Base-by-base conservation (phyloP, 768 basidiomycete genomes). In the Macrocybe gigantea region DNA sequence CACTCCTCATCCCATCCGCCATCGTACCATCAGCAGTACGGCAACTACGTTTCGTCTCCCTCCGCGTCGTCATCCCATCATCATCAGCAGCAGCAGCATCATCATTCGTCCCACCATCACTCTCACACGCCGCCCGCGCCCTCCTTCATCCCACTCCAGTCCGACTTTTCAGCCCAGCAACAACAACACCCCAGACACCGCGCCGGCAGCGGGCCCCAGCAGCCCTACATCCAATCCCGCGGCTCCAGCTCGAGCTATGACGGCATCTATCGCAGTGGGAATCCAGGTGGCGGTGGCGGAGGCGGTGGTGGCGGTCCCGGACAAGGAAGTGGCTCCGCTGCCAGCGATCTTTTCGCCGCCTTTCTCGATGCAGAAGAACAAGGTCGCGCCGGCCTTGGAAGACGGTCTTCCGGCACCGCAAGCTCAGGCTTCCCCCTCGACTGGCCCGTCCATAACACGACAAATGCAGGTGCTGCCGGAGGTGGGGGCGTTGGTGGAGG, bases 391-490 rank as follows among this genome's bases (percentile, higher is more conserved):
- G 33, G 41, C 36, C 44, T 52, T 13, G 7, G 49, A 12, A 45
- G 53, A 32, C 39, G 56, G n/a, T 38, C 47, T 31, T 41, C 54
- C 10, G 7, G 30, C 32, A 34, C 32, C 8, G 32, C 42, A 14
- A 4, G 11, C 11, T 1, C 58, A 32, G 44, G 8, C 7, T 61
- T 57, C 29, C 58, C 58, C 6, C 44, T 70, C 29, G 68, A 70
- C 29, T 70, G 69, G 69, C 69, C 68, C 5, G 64, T 70, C 6
- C 67, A 66, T 41, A 54, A 46, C 12, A 45, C 59, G 6, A 7
- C 22, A 22, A 22, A 22, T 33, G 32, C 42, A 44, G 32, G 42
- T 10, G 32, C 42, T 1, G 29, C 29, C 5, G 42, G 42, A 2
- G 35, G 42, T 30, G 35, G 32, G 42, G 32, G 32, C 1, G 32